Percentiles rank a stretch among this genome's conserved stretches.
Conservation (phyloP, 2,329 filamentous ascomycete genomes). For the Hymenoscyphus scutula region DNA sequence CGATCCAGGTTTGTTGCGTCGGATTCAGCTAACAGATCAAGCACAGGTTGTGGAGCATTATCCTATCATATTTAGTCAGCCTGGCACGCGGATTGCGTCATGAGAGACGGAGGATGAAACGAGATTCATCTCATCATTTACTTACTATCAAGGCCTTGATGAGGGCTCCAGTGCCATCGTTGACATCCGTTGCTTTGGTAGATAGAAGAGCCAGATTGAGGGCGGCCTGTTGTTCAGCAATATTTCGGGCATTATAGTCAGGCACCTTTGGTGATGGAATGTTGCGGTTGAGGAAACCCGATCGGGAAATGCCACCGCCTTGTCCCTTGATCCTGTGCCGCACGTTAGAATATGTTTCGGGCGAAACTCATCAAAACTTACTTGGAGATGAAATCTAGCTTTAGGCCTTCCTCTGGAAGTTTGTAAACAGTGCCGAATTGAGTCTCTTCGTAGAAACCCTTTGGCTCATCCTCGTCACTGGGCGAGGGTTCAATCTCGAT, state of each 20-base stretch:
- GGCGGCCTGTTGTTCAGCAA: conserved; percentile 65
- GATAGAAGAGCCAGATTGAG: conserved; percentile 60
- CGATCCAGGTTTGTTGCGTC: conserved; percentile 23
- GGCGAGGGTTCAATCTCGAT: conserved; percentile 66
- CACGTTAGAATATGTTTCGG: conserved; percentile 16
- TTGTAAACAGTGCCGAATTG: conserved; percentile 65
- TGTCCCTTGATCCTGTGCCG: conserved; percentile 23
- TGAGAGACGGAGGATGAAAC: conserved; percentile 24
- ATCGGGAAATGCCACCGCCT: conserved; percentile 15
- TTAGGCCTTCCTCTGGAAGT: conserved; percentile 61
- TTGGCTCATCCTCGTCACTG: conserved; percentile 48
- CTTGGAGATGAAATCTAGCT: conserved; percentile 69
- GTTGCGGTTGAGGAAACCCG: conserved; percentile 7
- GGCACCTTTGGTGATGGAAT: conserved; percentile 20
- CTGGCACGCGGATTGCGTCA: conserved; percentile 27
- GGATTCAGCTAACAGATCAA: conserved; percentile 37
- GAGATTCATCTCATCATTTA: conserved; percentile 25
- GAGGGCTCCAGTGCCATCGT: conserved; percentile 41
- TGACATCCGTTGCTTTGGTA: conserved; percentile 47
- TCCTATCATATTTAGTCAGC: conserved; percentile 35
- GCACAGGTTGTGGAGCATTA: conserved; percentile 43
- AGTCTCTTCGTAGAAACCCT: conserved; percentile 55
- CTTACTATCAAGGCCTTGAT: conserved; percentile 63
- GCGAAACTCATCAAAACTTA: conserved; percentile 39
- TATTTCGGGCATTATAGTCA: conserved; percentile 18